Conservation (phyloP, 768 basidiomycete species). For the Hypholoma fasciculare region DNA sequence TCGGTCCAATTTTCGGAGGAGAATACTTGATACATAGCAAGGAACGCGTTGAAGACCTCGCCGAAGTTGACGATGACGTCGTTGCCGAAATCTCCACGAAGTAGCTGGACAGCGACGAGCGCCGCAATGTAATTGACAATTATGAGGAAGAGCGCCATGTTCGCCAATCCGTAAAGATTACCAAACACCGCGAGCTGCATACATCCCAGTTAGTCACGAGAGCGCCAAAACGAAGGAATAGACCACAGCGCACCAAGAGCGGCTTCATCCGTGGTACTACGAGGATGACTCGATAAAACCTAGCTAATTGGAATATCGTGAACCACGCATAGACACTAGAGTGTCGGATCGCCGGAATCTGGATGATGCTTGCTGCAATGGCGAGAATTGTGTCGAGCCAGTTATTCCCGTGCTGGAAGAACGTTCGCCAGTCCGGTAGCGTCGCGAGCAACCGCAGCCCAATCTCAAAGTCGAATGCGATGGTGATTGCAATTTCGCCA, state of each 20-base stretch:
- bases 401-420: slow-evolving; percentile 68
- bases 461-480: slow-evolving; percentile 90
- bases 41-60: slow-evolving; percentile 80
- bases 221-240: background rate
- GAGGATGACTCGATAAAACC: slow-evolving; percentile 92
- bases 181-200: slow-evolving; percentile 85
- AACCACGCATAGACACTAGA: slow-evolving; percentile 83
- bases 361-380: slow-evolving; percentile 73
- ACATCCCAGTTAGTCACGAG: background rate
- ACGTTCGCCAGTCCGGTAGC: slow-evolving; percentile 81
- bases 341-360: slow-evolving; percentile 74
- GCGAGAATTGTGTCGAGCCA: slow-evolving; percentile 78
- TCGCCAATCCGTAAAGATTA: slow-evolving; percentile 85
- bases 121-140: slow-evolving; percentile 87
- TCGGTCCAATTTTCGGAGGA: slow-evolving; percentile 96
- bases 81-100: slow-evolving; percentile 76
- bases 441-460: slow-evolving; percentile 67
- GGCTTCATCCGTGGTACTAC: slow-evolving; percentile 90
- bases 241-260: slow-evolving; percentile 54
- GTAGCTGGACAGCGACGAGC: slow-evolving; percentile 77
- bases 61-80: slow-evolving; percentile 69
- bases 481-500: slow-evolving; percentile 74
- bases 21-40: slow-evolving; percentile 87
- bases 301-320: slow-evolving; percentile 79
- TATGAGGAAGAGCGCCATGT: slow-evolving; percentile 91